These are phyloP conservation scores for Arachnomyces sp. DNA, from an alignment of 2,329 filamentous ascomycete species.

Conservation along the genomic window DNA sequence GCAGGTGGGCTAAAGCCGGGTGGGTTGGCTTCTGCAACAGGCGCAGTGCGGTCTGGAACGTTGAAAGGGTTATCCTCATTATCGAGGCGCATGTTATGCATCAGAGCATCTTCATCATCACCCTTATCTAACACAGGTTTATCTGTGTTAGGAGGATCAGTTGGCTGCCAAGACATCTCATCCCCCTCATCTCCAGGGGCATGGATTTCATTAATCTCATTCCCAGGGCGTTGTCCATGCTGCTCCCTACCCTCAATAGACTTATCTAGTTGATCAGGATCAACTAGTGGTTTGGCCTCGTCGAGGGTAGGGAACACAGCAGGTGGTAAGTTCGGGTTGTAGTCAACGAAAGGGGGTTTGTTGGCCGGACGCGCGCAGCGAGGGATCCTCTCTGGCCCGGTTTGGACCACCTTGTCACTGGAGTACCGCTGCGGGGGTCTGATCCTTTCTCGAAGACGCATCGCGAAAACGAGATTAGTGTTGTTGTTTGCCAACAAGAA, in stretches of 20 bases:
- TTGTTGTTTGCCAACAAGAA: not conserved
- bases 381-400: constrained; percentile 5
- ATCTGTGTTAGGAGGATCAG: too few relatives aligned
- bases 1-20: too few relatives aligned
- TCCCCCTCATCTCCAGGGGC: not conserved
- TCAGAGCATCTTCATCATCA: not conserved
- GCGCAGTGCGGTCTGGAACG: not conserved
- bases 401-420: constrained; percentile 17
- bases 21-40: too few relatives aligned
- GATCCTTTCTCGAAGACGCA: constrained; percentile 28
- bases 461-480: constrained; percentile 8
- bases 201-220: not conserved
- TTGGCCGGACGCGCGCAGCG: constrained; percentile 7
- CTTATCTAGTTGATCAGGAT: not conserved
- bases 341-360: constrained; percentile 21
- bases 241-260: not conserved
- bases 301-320: constrained; percentile 37
- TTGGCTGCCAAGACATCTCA: too few relatives aligned
- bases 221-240: not conserved
- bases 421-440: constrained; percentile 22
- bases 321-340: constrained; percentile 32
- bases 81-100: not conserved
- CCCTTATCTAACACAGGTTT: constrained; percentile 1
- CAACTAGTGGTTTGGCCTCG: constrained; percentile 7
- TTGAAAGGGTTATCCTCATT: not conserved